Percentiles rank a stretch among this genome's conserved stretches.
Evolutionary conservation across 2,329 filamentous ascomycete species (phyloP).

Genomic region (Tolypocladium guangdongense): DNA sequence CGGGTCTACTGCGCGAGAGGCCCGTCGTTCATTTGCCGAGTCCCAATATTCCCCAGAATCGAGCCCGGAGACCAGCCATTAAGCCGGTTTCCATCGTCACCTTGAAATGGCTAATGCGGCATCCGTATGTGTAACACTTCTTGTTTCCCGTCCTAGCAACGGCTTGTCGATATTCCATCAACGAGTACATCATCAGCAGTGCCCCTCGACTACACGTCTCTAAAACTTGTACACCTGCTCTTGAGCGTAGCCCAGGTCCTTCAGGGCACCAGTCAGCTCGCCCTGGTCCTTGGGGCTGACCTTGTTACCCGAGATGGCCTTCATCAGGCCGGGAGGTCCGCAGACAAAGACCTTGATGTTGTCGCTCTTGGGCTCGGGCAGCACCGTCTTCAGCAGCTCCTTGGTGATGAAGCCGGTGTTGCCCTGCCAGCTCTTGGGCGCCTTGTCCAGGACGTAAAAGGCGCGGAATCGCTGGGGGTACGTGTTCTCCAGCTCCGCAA

Average conservation of each 20-base stretch:
- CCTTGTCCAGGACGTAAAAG: constrained; percentile 84
- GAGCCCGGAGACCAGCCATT: no score
- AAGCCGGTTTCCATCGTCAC: neutral
- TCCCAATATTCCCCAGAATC: no score
- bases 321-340: constrained; percentile 86
- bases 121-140: neutral
- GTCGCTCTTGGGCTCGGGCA: constrained; percentile 82
- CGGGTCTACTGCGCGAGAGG: no score
- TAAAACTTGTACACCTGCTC: constrained; percentile 96
- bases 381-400: constrained; percentile 86
- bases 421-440: constrained; percentile 68
- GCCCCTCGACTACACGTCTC: neutral
- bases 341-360: constrained; percentile 97
- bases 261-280: constrained; percentile 69
- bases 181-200: neutral
- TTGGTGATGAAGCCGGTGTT: constrained; percentile 75
- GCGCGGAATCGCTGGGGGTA: constrained; percentile 92
- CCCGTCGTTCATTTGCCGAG: no score
- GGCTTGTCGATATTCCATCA: neutral
- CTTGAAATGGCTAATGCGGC: neutral
- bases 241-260: constrained; percentile 59
- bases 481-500: constrained; percentile 80
- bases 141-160: neutral
- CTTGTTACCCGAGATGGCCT: constrained; percentile 83
- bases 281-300: constrained; percentile 89